A percentile compares a stretch with the other conserved stretches of the same genome.
These are phyloP conservation scores for Leucocoprinus leucothites DNA, from an alignment of 768 basidiomycete genomes.

Conservation along the genomic window DNA sequence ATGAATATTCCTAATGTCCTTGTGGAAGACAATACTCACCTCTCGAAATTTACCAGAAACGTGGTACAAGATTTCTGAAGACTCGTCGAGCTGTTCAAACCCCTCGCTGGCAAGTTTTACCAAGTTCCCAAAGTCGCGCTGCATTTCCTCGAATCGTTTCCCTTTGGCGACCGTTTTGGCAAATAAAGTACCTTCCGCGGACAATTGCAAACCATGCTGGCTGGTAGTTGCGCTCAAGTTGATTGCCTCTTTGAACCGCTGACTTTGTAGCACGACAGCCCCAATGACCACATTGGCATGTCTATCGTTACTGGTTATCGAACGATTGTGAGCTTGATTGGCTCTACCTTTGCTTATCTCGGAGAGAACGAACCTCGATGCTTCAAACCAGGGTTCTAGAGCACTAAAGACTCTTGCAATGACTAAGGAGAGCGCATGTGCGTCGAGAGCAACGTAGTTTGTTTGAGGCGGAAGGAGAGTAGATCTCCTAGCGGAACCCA, in stretches of 20 bases:
- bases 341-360: not conserved
- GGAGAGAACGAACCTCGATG: not conserved
- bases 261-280: not conserved
- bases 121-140: not conserved
- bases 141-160: not conserved
- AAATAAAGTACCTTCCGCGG: not conserved
- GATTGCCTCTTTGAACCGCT: not conserved
- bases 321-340: not conserved
- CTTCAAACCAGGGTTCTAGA: not conserved
- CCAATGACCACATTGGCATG: not conserved
- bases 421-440: not conserved
- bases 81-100: not conserved
- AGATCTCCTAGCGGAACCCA: not conserved
- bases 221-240: not conserved
- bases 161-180: not conserved
- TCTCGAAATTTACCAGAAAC: not conserved
- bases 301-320: not conserved
- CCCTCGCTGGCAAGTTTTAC: not conserved
- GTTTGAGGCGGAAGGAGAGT: no score
- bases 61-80: not conserved
- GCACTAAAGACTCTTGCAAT: not conserved
- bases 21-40: no score
- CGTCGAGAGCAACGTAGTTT: not conserved
- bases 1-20: no score
- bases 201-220: not conserved